A percentile compares a stretch with the other conserved stretches of the same genome.
These are phyloP conservation scores for Phytophthora melonis DNA, from an alignment of 352 stramenopile species.

Conservation along the genomic window DNA sequence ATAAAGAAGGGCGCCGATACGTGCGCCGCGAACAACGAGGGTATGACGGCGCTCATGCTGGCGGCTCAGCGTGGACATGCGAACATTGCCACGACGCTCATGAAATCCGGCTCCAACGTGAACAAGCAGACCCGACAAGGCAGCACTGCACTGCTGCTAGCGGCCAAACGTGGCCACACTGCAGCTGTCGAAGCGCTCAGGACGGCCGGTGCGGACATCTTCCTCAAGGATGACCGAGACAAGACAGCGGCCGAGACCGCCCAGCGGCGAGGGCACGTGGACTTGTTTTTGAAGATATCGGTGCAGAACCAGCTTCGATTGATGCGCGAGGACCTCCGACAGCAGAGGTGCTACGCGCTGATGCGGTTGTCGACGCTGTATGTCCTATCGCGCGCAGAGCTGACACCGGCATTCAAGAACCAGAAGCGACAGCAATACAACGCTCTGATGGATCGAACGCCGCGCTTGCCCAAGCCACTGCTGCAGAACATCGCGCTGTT, in stretches of 20 bases:
- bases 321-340: slow-evolving; percentile 80
- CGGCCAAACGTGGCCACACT: slow-evolving; percentile 84
- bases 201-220: slow-evolving; percentile 86
- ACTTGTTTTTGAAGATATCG: slow-evolving; percentile 89
- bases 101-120: slow-evolving; percentile 85
- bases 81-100: slow-evolving; percentile 81
- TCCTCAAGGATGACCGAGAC: slow-evolving; percentile 88
- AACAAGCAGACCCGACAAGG: slow-evolving; percentile 90
- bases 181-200: slow-evolving; percentile 81
- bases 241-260: slow-evolving; percentile 89
- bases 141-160: slow-evolving; percentile 85
- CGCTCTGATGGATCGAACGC: slow-evolving; percentile 69
- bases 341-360: slow-evolving; percentile 71
- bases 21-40: slow-evolving; percentile 87
- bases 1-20: slow-evolving; percentile 74
- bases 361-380: slow-evolving; percentile 84
- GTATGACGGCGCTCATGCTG: slow-evolving; percentile 90
- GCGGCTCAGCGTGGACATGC: slow-evolving; percentile 86
- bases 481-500: slow-evolving; percentile 84
- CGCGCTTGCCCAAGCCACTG: slow-evolving; percentile 81
- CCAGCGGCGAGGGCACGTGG: slow-evolving; percentile 80
- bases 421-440: slow-evolving; percentile 55
- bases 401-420: slow-evolving; percentile 54
- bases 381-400: slow-evolving; percentile 58
- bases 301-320: slow-evolving; percentile 86